These are phyloP conservation scores for Capsicum pubescens DNA, from an alignment of 257 asterid species.

Conservation along the genomic window DNA sequence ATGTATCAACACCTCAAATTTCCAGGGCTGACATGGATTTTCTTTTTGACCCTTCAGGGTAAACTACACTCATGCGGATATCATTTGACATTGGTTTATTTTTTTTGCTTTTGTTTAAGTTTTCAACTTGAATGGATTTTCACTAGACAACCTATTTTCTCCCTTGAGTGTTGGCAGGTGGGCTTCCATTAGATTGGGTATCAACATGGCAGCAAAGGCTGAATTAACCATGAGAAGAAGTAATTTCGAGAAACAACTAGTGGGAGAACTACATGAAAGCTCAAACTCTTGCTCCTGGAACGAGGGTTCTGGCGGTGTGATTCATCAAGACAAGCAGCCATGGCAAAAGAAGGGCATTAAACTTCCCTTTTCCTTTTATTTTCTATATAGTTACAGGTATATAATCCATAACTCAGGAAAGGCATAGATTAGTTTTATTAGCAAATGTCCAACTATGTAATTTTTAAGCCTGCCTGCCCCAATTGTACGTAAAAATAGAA, in stretches of 20 bases:
- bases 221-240: slow-evolving; percentile 64
- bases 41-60: slow-evolving; percentile 49
- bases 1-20: too few relatives aligned
- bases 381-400: slow-evolving; percentile 28
- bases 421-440: too few relatives aligned
- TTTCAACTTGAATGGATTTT: neutral
- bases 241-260: slow-evolving; percentile 56
- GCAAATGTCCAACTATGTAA: too few relatives aligned
- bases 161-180: too few relatives aligned
- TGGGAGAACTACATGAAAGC: slow-evolving; percentile 58
- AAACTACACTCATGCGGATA: slow-evolving; percentile 26
- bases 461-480: too few relatives aligned
- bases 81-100: neutral
- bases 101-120: neutral
- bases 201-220: slow-evolving; percentile 74
- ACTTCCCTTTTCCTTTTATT: slow-evolving; percentile 24
- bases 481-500: too few relatives aligned
- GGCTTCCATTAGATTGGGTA: slow-evolving; percentile 53
- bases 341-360: slow-evolving; percentile 17
- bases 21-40: slow-evolving; percentile 39
- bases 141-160: neutral
- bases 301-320: slow-evolving; percentile 24
- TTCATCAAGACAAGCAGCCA: slow-evolving; percentile 19
- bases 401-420: too few relatives aligned
- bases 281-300: slow-evolving; percentile 20